These are phyloP conservation scores for Gillenia trifoliata DNA, from an alignment of 306 rosid genomes.

Conservation along the genomic window DNA sequence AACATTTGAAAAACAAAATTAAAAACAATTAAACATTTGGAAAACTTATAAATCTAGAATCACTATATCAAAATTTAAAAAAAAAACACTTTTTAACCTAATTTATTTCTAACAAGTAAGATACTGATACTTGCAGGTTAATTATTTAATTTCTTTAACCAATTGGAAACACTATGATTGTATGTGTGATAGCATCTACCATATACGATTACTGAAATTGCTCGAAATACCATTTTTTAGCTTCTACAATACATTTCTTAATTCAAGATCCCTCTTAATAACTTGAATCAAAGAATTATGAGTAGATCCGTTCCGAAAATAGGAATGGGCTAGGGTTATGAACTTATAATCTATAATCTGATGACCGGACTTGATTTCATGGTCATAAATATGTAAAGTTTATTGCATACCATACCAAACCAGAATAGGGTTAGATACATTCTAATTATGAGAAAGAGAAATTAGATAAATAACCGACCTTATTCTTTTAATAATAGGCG, in stretches of 20 bases:
- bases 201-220: too few relatives aligned
- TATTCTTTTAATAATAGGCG: conserved; percentile 30
- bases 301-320: too few relatives aligned
- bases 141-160: not conserved
- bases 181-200: too few relatives aligned
- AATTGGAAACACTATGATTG: not conserved
- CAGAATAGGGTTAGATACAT: not conserved
- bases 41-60: not conserved
- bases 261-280: not conserved
- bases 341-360: not conserved
- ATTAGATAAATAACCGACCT: conserved; percentile 29
- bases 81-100: not conserved
- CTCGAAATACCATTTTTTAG: too few relatives aligned
- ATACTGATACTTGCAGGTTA: not conserved
- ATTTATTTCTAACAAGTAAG: not conserved
- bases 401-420: too few relatives aligned
- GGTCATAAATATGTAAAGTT: not conserved
- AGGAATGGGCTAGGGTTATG: not conserved
- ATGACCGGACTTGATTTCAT: not conserved
- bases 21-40: not conserved
- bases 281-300: not conserved
- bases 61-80: not conserved
- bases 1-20: not conserved
- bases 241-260: not conserved
- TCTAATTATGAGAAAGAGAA: not conserved